phyloP scores from a whole-genome alignment of 1,284 basidiomycete genomes.

The Ceratobasidium theobromae region DNA sequence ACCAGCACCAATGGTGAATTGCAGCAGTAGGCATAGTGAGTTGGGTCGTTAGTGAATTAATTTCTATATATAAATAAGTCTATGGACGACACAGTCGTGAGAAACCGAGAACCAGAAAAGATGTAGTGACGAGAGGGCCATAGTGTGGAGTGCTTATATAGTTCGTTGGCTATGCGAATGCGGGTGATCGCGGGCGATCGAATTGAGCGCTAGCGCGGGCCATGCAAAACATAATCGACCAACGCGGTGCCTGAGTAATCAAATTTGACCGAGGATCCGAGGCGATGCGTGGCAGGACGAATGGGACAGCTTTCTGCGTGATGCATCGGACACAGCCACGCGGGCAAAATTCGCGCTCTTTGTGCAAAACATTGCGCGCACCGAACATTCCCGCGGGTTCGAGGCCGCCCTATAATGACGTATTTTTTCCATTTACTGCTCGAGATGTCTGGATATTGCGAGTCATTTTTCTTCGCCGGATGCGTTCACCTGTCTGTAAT shows the following conservation, averaged over 20 bases:
- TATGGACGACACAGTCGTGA: conserved; percentile 10
- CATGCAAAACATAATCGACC: too few species aligned
- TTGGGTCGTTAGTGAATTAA: neutral
- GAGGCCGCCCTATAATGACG: neutral
- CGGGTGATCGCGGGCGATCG: too few species aligned
- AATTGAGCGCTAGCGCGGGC: too few species aligned
- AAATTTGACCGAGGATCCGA: too few species aligned
- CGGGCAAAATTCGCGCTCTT: neutral
- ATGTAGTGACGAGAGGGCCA: conserved; percentile 1
- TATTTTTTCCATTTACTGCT: neutral
- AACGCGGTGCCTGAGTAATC: too few species aligned
- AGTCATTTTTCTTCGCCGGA: neutral
- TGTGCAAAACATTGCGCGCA: neutral
- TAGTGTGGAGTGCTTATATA: neutral
- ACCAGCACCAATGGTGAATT: conserved; percentile 30
- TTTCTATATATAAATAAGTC: neutral
- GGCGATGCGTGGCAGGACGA: too few species aligned
- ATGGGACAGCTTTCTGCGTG: neutral
- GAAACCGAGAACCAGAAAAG: conserved; percentile 10
- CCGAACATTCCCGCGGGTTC: neutral
- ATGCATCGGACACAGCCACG: neutral
- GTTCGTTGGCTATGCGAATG: conserved; percentile 12
- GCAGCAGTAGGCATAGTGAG: conserved; percentile 26
- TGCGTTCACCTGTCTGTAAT: neutral
- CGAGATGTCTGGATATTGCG: too few species aligned